Conservation (phyloP, 2,329 filamentous ascomycete genomes). For the Leptographium lundbergii region DNA sequence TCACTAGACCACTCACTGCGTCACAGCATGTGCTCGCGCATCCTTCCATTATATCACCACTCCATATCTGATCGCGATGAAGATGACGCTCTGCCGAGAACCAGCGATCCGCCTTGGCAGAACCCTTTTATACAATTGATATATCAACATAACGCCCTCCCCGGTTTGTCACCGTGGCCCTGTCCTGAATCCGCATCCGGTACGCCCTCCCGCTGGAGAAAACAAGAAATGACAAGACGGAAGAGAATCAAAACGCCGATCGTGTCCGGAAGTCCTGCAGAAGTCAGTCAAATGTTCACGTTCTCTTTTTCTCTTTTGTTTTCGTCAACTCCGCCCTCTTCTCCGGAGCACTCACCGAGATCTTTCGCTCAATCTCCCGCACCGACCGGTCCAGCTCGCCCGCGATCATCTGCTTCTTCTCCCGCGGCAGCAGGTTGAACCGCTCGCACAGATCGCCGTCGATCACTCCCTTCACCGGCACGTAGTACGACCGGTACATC, state of each 20-base stretch:
- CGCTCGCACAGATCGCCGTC: constrained; percentile 95
- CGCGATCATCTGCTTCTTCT: constrained; percentile 92
- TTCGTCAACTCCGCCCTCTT: neutral
- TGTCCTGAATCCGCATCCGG: neutral
- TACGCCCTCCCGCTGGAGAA: neutral
- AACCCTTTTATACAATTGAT: neutral
- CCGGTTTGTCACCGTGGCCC: neutral
- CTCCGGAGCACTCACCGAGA: constrained; percentile 37
- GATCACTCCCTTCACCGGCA: constrained; percentile 90
- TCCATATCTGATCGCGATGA: neutral
- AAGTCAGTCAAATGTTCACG: neutral
- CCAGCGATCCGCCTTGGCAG: neutral
- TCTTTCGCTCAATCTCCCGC: constrained; percentile 89
- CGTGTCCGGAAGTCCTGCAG: constrained; percentile 43
- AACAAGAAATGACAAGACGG: neutral
- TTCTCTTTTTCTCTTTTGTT: too few species aligned
- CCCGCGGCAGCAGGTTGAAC: constrained; percentile 69
- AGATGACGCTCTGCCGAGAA: neutral
- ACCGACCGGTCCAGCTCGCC: constrained; percentile 84
- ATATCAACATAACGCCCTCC: neutral
- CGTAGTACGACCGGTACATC: constrained; percentile 92
- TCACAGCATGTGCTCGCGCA: too few species aligned
- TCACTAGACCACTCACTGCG: neutral
- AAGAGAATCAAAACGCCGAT: constrained; percentile 32
- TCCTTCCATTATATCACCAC: neutral